Evolutionary conservation across 2,329 filamentous ascomycete species (phyloP).

Genomic region (Rhynchosporium graminicola): DNA sequence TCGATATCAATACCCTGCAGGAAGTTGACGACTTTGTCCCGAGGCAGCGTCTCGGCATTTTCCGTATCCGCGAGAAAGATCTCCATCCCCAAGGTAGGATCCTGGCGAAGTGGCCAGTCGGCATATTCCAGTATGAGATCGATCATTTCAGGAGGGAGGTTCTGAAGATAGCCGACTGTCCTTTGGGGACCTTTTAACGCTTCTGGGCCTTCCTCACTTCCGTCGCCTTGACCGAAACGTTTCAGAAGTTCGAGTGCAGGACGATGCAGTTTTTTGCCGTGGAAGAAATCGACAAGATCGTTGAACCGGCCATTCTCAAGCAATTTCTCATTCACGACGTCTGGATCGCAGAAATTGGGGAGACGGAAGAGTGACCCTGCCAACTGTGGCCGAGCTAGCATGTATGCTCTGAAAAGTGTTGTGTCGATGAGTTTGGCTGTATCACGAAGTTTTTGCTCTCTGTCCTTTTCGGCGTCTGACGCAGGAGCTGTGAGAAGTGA

Average conservation of each 20-base stretch:
- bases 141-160: slow-evolving; percentile 80
- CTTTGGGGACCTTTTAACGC: slow-evolving; percentile 76
- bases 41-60: slow-evolving; percentile 86
- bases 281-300: slow-evolving; percentile 95
- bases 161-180: slow-evolving; percentile 88
- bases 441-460: slow-evolving; percentile 69
- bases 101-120: slow-evolving; percentile 77
- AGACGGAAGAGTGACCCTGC: slow-evolving; percentile 91
- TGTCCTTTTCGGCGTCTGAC: slow-evolving; percentile 51
- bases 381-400: slow-evolving; percentile 84
- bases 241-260: slow-evolving; percentile 81
- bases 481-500: slow-evolving; percentile 52
- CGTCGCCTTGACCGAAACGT: slow-evolving; percentile 70
- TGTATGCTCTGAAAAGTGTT: slow-evolving; percentile 89
- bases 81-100: slow-evolving; percentile 81
- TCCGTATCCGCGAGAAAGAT: slow-evolving; percentile 91
- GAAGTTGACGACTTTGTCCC: slow-evolving; percentile 74
- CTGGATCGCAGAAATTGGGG: slow-evolving; percentile 94
- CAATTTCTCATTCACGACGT: slow-evolving; percentile 90
- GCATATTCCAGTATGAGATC: slow-evolving; percentile 91
- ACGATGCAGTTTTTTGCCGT: slow-evolving; percentile 89
- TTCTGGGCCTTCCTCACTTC: slow-evolving; percentile 52
- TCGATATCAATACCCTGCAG: slow-evolving; percentile 67
- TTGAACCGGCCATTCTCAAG: slow-evolving; percentile 87
- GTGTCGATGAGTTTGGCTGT: slow-evolving; percentile 89